Percentiles rank a stretch among this genome's conserved stretches.
Evolutionary conservation across 2,329 filamentous ascomycete genomes (phyloP).

Genomic region (Zasmidium cellare): DNA sequence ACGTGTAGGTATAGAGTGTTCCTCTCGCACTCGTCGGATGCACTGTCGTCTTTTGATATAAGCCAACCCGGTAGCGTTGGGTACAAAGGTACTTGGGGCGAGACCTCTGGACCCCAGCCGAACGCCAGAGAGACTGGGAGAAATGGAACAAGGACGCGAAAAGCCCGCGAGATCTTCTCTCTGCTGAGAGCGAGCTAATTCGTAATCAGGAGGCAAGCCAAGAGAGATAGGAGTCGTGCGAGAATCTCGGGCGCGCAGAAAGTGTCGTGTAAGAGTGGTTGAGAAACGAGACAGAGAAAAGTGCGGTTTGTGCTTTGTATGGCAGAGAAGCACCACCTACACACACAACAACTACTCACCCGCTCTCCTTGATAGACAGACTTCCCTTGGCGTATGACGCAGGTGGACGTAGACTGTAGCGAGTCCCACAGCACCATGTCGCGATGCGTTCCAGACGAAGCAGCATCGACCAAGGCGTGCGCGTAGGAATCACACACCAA

Average conservation of each 20-base stretch:
- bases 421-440: no score
- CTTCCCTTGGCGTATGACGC: not conserved
- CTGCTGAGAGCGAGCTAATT: not conserved
- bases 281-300: no score
- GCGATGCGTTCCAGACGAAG: not conserved
- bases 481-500: not conserved
- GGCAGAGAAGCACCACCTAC: not conserved
- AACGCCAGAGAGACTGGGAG: not conserved
- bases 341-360: not conserved
- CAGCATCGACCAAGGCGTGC: not conserved
- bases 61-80: slow-evolving; percentile 5
- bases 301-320: not conserved
- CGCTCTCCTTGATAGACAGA: not conserved
- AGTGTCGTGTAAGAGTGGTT: not conserved
- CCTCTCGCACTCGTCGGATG: not conserved
- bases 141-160: not conserved
- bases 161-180: not conserved
- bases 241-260: no score
- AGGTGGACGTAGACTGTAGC: no score
- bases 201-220: not conserved
- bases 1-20: not conserved
- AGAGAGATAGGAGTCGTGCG: not conserved
- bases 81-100: slow-evolving; percentile 6
- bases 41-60: not conserved
- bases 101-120: not conserved